phyloP scores from a whole-genome alignment of 2,329 filamentous ascomycete genomes.

The Decorospora gaudefroyi region DNA sequence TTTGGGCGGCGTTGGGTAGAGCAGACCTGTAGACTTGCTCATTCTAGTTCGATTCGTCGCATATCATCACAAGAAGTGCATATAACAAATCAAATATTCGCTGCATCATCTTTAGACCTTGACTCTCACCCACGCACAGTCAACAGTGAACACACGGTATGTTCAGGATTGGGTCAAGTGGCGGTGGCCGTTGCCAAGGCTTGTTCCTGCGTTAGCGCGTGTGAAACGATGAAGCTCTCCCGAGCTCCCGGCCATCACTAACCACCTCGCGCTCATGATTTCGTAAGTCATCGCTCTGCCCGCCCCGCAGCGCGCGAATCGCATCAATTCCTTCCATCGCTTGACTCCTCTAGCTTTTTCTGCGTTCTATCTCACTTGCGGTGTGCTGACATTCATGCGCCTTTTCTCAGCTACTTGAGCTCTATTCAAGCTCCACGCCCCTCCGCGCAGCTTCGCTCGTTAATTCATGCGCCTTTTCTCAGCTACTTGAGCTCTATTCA shows the following conservation, averaged over 20 bases:
- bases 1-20: slow-evolving; percentile 4
- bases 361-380: not conserved
- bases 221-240: slow-evolving; percentile 2
- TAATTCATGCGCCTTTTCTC: not conserved
- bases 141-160: no score
- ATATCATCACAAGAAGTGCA: no score
- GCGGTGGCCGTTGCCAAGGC: slow-evolving; percentile 7
- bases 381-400: not conserved
- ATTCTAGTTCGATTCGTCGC: no score
- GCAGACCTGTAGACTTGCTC: no score
- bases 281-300: not conserved
- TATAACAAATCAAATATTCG: not conserved
- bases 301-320: not conserved
- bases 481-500: no score
- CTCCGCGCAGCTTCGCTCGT: not conserved
- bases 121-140: not conserved
- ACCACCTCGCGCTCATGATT: not conserved
- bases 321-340: not conserved
- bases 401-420: no score
- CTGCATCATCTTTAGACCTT: not conserved
- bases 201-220: slow-evolving; percentile 18
- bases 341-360: not conserved
- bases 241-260: not conserved
- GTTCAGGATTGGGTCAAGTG: not conserved
- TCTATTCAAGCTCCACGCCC: no score